phyloP scores from a whole-genome alignment of 2,329 filamentous ascomycete species.

The Pseudocercospora pini-densiflorae region DNA sequence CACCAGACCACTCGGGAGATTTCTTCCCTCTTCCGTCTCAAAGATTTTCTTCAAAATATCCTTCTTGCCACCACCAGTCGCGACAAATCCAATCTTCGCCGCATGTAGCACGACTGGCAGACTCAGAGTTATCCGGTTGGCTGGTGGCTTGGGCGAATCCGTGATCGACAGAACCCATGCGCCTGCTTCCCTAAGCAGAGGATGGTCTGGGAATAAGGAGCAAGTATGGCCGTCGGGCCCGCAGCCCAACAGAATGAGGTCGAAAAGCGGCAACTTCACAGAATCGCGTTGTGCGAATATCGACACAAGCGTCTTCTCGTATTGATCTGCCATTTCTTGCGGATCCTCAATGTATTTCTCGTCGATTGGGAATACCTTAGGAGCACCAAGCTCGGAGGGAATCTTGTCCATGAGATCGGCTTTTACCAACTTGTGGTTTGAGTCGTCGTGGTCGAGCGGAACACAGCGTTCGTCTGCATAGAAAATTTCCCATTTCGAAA shows the following conservation, averaged over 20 bases:
- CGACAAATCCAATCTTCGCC: conserved; percentile 86
- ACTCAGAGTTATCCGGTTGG: conserved; percentile 87
- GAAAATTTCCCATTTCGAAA: conserved; percentile 95
- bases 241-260: conserved; percentile 89
- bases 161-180: conserved; percentile 93
- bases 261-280: conserved; percentile 93
- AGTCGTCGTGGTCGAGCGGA: conserved; percentile 87
- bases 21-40: conserved; percentile 71
- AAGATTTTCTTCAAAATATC: conserved; percentile 93
- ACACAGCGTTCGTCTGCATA: conserved; percentile 98
- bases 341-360: conserved; percentile 70
- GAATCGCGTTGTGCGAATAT: conserved; percentile 91
- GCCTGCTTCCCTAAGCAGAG: conserved; percentile 80
- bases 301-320: conserved; percentile 84
- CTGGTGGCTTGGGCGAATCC: conserved; percentile 93
- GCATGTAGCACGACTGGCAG: conserved; percentile 89
- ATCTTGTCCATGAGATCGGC: conserved; percentile 88
- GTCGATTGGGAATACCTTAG: conserved; percentile 81
- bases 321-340: conserved; percentile 91
- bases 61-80: conserved; percentile 87
- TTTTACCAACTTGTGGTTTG: conserved; percentile 90
- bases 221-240: conserved; percentile 98
- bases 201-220: conserved; percentile 90
- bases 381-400: conserved; percentile 66
- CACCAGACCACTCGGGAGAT: conserved; percentile 83